Evolutionary conservation across 495 filamentous ascomycete species (phyloP), one percentile per base, ranked within the genome.

Genomic region (Penicillium alfredii): DNA sequence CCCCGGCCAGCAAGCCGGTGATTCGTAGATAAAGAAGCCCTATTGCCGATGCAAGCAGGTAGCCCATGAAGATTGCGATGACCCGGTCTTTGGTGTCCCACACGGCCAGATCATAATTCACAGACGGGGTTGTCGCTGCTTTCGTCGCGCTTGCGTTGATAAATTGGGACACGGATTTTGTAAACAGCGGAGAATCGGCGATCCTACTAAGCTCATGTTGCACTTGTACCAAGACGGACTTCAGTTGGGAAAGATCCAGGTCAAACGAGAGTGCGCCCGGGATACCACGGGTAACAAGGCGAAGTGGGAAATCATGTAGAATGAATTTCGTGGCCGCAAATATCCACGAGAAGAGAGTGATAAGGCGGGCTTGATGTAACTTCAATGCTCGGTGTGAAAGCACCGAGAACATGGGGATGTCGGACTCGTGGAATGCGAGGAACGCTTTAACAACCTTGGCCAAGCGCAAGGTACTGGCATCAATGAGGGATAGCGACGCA

Each of bases 51-150:
- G 8, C 72, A 29, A 86, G 77, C 0, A 78, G 49, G 52, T 96
- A 97, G 22, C 92, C 92, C 46, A 80, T 71, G 1, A 86, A 40
- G 24, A 94, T 84, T 14, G 90, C 89, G 57, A 85, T 80, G 30
- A 78, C 71, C 17, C 88, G 75, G 60, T 94, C 89, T 20, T 67
- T 75, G 1, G 78, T 76, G 42, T 74, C 72, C 89, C 89, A 96
- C 27, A 81, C 73, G 3, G 80, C 80, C 18, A 90, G 69, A 14
- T 72, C 70, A 7, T 77, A 75, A 41, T 86, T 71, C 1, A 80
- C 49, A 4, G 51, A 38, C 1, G 46, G 31, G n/a, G 33, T 41
- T 3, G 58, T 42, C 6, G 49, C 33, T 19, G 42, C 28, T 6
- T 53, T 54, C 8, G 44, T 40, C 3, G 47, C 26, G 24, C 43